These are phyloP conservation scores for Pyrenochaeta sp. DNA, from an alignment of 2,329 filamentous ascomycete species.

Conservation along the genomic window DNA sequence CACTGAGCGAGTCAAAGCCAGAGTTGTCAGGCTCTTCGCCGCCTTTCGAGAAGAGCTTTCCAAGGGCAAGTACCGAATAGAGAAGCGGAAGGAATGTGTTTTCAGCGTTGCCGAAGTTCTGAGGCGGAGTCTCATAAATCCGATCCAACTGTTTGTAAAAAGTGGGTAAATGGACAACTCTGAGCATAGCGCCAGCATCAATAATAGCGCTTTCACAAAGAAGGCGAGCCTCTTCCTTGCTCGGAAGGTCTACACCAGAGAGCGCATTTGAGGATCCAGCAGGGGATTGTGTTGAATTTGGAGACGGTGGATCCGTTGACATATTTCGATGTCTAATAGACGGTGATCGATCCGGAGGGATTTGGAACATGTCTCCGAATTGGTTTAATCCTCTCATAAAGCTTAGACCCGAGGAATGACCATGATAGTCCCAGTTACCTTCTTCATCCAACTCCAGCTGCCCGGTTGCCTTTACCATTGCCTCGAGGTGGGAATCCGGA, in stretches of 20 bases:
- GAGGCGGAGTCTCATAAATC: conserved; percentile 72
- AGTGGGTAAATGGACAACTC: conserved; percentile 80
- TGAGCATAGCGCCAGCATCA: conserved; percentile 68
- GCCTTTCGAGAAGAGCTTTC: conserved; percentile 55
- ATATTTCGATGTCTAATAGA: conserved; percentile 64
- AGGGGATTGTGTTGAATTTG: conserved; percentile 71
- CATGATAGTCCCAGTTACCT: conserved; percentile 94
- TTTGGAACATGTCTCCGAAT: conserved; percentile 77
- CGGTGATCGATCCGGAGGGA: conserved; percentile 64
- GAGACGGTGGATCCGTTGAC: conserved; percentile 72
- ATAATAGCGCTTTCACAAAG: conserved; percentile 68
- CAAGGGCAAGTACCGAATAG: conserved; percentile 57
- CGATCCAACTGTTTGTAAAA: conserved; percentile 81
- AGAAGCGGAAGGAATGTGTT: conserved; percentile 57
- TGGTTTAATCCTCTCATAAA: conserved; percentile 90
- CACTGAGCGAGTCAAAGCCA: conserved; percentile 56
- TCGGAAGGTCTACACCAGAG: conserved; percentile 69
- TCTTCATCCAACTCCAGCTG: conserved; percentile 90
- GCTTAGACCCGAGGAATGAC: conserved; percentile 87
- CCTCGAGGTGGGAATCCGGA: conserved; percentile 75
- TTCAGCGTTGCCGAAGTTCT: conserved; percentile 55
- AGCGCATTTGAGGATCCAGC: conserved; percentile 51
- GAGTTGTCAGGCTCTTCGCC: conserved; percentile 46
- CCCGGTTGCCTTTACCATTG: conserved; percentile 93
- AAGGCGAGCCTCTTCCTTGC: conserved; percentile 62